Conservation (phyloP, 202 grass and related monocot genomes). For the Digitaria exilis region DNA sequence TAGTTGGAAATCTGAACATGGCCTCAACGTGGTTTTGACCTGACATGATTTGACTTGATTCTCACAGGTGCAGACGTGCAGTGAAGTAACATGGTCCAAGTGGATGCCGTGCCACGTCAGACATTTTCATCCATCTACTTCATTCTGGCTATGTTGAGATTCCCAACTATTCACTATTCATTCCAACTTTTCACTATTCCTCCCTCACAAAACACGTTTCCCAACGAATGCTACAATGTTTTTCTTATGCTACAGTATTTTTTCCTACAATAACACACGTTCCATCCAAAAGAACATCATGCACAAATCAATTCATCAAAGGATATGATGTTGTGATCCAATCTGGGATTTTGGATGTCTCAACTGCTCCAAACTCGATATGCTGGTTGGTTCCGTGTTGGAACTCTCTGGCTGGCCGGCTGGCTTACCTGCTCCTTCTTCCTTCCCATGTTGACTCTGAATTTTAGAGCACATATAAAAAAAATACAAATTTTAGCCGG, state of each 20-base stretch:
- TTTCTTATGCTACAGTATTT: no score
- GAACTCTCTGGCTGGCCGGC: conserved; percentile 15
- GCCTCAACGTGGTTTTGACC: not conserved
- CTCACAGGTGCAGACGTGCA: not conserved
- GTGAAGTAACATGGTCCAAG: conserved; percentile 1
- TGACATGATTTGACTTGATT: conserved; percentile 35
- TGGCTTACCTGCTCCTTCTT: not conserved
- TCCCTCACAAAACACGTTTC: no score
- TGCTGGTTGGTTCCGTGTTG: conserved; percentile 12
- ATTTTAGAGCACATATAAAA: not conserved
- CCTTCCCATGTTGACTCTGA: conserved; percentile 2
- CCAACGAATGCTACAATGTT: no score
- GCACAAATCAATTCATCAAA: no score
- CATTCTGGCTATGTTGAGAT: no score
- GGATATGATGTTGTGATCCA: not conserved
- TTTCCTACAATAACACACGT: no score
- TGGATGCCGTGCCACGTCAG: not conserved
- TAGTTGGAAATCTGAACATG: no score
- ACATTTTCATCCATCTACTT: no score
- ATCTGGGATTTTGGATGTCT: not conserved
- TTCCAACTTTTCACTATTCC: no score
- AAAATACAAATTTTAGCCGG: not conserved
- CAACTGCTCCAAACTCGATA: conserved; percentile 7
- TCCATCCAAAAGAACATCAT: not conserved
- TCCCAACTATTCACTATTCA: no score